Base-by-base conservation (phyloP, 306 rosid genomes). In the Abrus precatorius region DNA sequence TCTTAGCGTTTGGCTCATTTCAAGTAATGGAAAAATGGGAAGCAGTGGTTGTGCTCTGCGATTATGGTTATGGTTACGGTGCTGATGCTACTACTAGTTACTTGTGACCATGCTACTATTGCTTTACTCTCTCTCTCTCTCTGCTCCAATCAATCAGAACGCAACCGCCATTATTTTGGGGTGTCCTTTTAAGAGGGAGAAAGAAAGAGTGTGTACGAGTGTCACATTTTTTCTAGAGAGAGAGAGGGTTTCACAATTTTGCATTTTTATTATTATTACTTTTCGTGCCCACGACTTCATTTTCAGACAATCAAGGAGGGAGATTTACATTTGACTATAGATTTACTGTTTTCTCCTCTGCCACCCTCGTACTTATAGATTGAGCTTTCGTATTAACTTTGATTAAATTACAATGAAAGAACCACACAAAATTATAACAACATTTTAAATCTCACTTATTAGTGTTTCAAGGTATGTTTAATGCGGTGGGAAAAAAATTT, bases 101-200 rank as follows among this genome's bases (percentile, higher is more conserved):
- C 73, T 79, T 77, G 88, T 84, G 80, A 52, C 72, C 76, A 79
- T 86, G 82, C 63, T 61, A 85, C 87, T 87, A 77, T 85, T 85
- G 89, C 88, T 88, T 91, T 84, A 67, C 88, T 73, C 55, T 60
- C 36, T 9, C 77, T 66, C 83, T 72, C 52, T 54, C 73, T 60
- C 61, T 79, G 71, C 83, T 80, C 75, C 87, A 94, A 89, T 91
- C 93, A 91, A 90, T 92, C 91, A 86, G 82, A 75, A 85, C 87
- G 70, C 92, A 91, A 92, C 97, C 88, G 90, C 92, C 93, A 92
- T 83, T 90, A 90, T 89, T 91, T 78, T 87, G 38, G 14, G 77
- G 78, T 82, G 89, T 83, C 93, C 72, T 89, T 90, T 91, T 80
- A 81, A 72, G 85, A 79, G 79, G 78, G 83, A 55, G 88, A 82